Base-by-base conservation (phyloP, 371 early-diverging fungal species). In the Blakeslea trispora region DNA sequence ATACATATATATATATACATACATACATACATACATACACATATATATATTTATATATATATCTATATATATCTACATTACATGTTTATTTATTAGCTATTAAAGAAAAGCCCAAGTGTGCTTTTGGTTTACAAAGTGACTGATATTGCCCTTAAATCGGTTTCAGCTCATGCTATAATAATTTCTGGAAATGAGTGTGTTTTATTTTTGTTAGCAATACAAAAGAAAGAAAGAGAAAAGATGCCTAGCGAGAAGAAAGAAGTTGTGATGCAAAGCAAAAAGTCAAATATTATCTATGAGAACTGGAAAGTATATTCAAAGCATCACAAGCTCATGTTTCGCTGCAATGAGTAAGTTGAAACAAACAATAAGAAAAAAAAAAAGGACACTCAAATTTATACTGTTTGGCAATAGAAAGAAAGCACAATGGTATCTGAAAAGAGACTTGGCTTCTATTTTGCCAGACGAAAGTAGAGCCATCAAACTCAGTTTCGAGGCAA, bases 401-500 rank as follows among this genome's bases (percentile, higher is more conserved):
- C n/a, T n/a, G n/a, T n/a, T n/a, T 31, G 28, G 21, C 21, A 49
- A 39, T 32, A 78, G 79, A 37, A 72, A 73, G 46, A 78, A 78
- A 42, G 75, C 70, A 40, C 54, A 80, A 18, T 84, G 85, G 85
- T 84, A 84, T 49, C 47, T 84, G 39, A 50, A 50, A 5, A 72
- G 79, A 4, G 41, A 69, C 2, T 53, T 84, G 18, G 85, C 85
- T 3, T 46, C 18, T 2, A 22, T 54, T 1, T 19, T 77, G 10
- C 44, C 59, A 9, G 61, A 56, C 15, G 72, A 75, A 37, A 18
- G 46, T 17, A 31, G 48, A 22, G 66, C 83, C 2, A 83, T 84
- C 32, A 69, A 74, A 55, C 54, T 84, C 43, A 77, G 51, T 0
- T 84, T 84, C 58, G 76, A 69, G 43, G 73, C 81, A 44, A 79